phyloP scores from a whole-genome alignment of 352 stramenopile species.

The Globisporangium heterothallicum region DNA sequence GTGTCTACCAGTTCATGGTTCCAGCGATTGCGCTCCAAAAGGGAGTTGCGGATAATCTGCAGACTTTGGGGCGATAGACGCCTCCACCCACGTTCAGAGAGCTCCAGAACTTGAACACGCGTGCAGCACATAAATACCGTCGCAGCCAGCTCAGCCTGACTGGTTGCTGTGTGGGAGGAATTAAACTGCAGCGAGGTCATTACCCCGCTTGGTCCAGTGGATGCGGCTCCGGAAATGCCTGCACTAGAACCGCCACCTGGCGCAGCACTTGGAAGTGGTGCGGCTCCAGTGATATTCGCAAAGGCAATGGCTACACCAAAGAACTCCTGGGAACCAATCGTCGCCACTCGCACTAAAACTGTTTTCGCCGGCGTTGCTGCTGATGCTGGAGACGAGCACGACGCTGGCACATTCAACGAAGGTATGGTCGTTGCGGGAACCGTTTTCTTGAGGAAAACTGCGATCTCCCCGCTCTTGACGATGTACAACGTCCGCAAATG shows the following conservation, averaged over 20 bases:
- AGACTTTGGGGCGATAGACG: slow-evolving; percentile 39
- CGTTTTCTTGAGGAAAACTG: slow-evolving; percentile 42
- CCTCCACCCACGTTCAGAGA: slow-evolving; percentile 60
- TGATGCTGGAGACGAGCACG: not conserved
- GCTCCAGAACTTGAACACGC: slow-evolving; percentile 51
- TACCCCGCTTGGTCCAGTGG: not conserved
- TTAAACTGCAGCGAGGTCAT: too few species aligned
- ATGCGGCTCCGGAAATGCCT: not conserved
- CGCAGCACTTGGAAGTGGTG: slow-evolving; percentile 1
- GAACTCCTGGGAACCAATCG: slow-evolving; percentile 64
- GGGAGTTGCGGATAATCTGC: slow-evolving; percentile 31
- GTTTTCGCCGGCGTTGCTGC: slow-evolving; percentile 7
- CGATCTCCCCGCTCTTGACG: slow-evolving; percentile 62
- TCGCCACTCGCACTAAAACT: slow-evolving; percentile 59
- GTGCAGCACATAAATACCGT: slow-evolving; percentile 65
- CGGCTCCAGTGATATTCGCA: slow-evolving; percentile 17
- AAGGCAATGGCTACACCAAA: slow-evolving; percentile 49
- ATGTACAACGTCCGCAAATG: slow-evolving; percentile 59
- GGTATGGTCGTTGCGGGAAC: slow-evolving; percentile 13
- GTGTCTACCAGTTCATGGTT: slow-evolving; percentile 31
- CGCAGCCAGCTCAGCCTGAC: slow-evolving; percentile 19
- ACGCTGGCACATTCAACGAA: not conserved
- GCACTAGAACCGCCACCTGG: not conserved
- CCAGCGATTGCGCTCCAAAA: slow-evolving; percentile 59
- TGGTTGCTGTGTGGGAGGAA: not conserved